phyloP scores from a whole-genome alignment of 1,139 yeast genomes.

The Magnusiomyces paraingens region DNA sequence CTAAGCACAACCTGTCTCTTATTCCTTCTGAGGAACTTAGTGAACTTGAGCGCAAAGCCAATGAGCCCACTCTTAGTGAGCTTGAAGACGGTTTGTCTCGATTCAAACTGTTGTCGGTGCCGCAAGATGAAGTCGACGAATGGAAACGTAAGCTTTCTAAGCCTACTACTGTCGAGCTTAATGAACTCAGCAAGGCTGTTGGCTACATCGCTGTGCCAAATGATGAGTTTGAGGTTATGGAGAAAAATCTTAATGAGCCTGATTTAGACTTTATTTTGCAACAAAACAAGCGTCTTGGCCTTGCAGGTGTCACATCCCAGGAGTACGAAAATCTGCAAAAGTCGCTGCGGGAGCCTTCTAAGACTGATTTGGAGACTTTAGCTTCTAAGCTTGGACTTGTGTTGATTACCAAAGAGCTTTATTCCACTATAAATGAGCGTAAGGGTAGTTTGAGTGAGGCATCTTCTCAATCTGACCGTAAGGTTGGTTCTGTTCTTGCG shows the following conservation, averaged over 20 bases:
- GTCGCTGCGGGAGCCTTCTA: constrained; percentile 20
- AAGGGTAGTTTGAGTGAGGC: constrained; percentile 12
- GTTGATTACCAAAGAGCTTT: constrained; percentile 43
- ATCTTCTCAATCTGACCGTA: constrained; percentile 12
- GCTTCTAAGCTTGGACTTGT: constrained; percentile 46
- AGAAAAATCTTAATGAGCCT: constrained; percentile 27
- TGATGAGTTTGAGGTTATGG: constrained; percentile 32
- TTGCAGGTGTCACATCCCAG: constrained; percentile 22
- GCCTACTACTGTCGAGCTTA: constrained; percentile 31
- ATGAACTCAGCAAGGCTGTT: constrained; percentile 33
- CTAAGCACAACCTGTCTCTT: constrained; percentile 37
- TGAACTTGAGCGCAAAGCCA: constrained; percentile 10
- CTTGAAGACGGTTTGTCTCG: constrained; percentile 9
- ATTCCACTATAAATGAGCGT: constrained; percentile 21
- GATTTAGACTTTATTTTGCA: constrained; percentile 22
- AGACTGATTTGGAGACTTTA: constrained; percentile 40
- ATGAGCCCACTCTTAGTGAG: constrained; percentile 11
- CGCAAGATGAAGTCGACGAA: constrained; percentile 22
- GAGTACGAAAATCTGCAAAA: constrained; percentile 23
- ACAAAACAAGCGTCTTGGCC: constrained; percentile 30
- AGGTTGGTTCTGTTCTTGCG: constrained; percentile 31
- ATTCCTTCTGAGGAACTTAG: constrained; percentile 29
- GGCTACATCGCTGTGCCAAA: constrained; percentile 37
- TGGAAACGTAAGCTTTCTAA: constrained; percentile 21
- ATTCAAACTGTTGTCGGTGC: constrained; percentile 35